These are phyloP conservation scores for Coemansia reversa DNA, from an alignment of 192 early-diverging fungal genomes.

Conservation along the genomic window DNA sequence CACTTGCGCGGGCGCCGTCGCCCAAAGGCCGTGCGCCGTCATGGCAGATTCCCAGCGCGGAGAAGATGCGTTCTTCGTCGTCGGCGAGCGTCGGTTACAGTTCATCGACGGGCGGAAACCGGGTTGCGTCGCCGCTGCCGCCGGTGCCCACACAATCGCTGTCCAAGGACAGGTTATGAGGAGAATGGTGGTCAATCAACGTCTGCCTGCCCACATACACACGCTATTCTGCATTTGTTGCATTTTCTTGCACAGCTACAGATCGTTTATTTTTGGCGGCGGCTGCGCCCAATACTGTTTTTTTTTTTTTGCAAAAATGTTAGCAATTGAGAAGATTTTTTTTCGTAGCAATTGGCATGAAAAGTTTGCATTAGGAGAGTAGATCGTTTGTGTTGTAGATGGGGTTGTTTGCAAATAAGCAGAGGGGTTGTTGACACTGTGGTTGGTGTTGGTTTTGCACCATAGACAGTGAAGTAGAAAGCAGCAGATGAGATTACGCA, in stretches of 20 bases:
- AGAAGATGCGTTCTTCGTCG: conserved; percentile 38
- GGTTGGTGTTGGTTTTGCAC: too few relatives aligned
- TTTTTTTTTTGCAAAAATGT: too few relatives aligned
- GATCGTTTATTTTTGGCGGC: too few relatives aligned
- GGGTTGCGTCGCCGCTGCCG: conserved; percentile 40
- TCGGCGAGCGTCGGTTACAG: conserved; percentile 43
- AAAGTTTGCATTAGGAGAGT: too few relatives aligned
- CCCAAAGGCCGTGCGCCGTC: conserved; percentile 43
- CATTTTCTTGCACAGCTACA: background rate
- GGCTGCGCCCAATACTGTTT: too few relatives aligned
- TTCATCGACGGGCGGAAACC: conserved; percentile 37
- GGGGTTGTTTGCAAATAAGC: too few relatives aligned
- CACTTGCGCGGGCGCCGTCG: conserved; percentile 39
- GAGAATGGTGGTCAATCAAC: conserved; percentile 3
- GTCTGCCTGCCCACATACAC: background rate
- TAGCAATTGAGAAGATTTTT: too few relatives aligned
- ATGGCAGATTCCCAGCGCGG: conserved; percentile 30
- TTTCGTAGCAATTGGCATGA: too few relatives aligned
- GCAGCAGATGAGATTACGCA: too few relatives aligned
- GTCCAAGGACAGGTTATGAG: conserved; percentile 1
- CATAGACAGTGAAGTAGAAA: too few relatives aligned
- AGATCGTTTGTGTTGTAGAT: too few relatives aligned
- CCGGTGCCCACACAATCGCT: conserved; percentile 30
- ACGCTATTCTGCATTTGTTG: background rate
- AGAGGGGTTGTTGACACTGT: too few relatives aligned